These are phyloP conservation scores for Microcera coccophila DNA, from an alignment of 2,329 filamentous ascomycete species.

Conservation along the genomic window DNA sequence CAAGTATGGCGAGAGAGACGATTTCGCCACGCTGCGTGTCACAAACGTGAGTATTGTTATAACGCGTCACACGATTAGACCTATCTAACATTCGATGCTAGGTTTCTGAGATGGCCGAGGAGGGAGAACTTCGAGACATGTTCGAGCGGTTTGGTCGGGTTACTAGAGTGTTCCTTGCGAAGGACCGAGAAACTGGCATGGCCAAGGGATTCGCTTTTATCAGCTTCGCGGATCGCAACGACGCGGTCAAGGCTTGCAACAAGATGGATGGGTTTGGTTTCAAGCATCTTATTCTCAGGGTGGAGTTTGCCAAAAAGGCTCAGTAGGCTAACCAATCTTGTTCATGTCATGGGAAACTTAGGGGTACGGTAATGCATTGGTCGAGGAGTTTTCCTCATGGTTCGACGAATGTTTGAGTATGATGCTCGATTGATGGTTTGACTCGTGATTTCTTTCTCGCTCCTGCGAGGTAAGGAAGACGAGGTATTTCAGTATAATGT, in stretches of 20 bases:
- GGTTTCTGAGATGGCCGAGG: constrained; percentile 97
- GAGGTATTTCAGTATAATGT: too few species aligned
- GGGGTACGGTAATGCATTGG: constrained; percentile 30
- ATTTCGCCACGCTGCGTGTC: constrained; percentile 91
- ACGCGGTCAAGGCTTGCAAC: constrained; percentile 88
- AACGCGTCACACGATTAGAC: neutral
- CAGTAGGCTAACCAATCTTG: constrained; percentile 33
- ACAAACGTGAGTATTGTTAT: constrained; percentile 74
- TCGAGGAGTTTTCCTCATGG: constrained; percentile 26
- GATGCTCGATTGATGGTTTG: constrained; percentile 16
- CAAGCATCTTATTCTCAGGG: constrained; percentile 79
- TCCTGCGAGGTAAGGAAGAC: too few species aligned
- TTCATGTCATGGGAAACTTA: constrained; percentile 30
- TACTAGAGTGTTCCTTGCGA: constrained; percentile 94
- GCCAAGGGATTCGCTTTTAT: constrained; percentile 99
- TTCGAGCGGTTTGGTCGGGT: constrained; percentile 97
- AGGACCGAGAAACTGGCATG: constrained; percentile 91
- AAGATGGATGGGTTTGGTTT: constrained; percentile 98
- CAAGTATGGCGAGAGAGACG: constrained; percentile 91
- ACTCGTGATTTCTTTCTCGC: too few species aligned
- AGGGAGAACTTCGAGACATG: constrained; percentile 91
- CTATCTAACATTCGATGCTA: constrained; percentile 39
- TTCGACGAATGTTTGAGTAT: constrained; percentile 25
- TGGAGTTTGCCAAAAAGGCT: constrained; percentile 82
- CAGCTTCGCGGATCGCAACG: constrained; percentile 84